Percentiles rank a stretch among this genome's conserved stretches.
These are phyloP conservation scores for Blepharisma stoltei DNA, from an alignment of 73 alveolate species.

Conservation along the genomic window DNA sequence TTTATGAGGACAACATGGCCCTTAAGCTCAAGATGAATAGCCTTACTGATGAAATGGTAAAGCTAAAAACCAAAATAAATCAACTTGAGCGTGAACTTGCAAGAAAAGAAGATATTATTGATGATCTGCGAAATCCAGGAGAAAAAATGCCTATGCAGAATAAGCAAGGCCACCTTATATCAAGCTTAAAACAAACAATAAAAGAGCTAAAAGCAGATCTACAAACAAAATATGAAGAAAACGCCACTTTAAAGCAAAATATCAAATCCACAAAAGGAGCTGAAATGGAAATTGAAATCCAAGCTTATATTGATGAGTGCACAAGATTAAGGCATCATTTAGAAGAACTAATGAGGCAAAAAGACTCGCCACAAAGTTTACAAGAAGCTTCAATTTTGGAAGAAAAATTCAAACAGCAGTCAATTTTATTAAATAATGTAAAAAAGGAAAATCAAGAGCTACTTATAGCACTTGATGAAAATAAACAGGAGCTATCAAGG, in stretches of 20 bases:
- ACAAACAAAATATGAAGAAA: constrained; percentile 46
- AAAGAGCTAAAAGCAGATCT: constrained; percentile 46
- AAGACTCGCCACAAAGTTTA: not conserved
- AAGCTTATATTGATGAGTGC: constrained; percentile 62
- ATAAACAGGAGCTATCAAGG: not conserved
- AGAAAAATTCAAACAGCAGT: not conserved
- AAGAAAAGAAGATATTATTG: constrained; percentile 47
- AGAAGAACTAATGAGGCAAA: constrained; percentile 35
- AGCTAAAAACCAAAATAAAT: constrained; percentile 31
- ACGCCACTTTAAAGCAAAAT: constrained; percentile 42
- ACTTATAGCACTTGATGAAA: not conserved
- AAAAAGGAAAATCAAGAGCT: constrained; percentile 26
- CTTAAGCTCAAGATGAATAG: constrained; percentile 34
- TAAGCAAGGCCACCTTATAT: not conserved
- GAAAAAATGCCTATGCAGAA: not conserved
- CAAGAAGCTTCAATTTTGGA: not conserved
- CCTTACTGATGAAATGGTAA: constrained; percentile 35
- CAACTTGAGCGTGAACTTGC: constrained; percentile 36
- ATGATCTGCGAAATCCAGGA: not conserved
- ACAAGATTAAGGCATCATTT: constrained; percentile 46
- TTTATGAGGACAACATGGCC: constrained; percentile 41
- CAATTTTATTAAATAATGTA: not conserved
- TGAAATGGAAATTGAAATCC: constrained; percentile 57
- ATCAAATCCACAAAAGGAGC: constrained; percentile 44
- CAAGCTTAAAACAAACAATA: constrained; percentile 47